Conservation (phyloP, 106 monocot species). For the Dendrobium catenatum region DNA sequence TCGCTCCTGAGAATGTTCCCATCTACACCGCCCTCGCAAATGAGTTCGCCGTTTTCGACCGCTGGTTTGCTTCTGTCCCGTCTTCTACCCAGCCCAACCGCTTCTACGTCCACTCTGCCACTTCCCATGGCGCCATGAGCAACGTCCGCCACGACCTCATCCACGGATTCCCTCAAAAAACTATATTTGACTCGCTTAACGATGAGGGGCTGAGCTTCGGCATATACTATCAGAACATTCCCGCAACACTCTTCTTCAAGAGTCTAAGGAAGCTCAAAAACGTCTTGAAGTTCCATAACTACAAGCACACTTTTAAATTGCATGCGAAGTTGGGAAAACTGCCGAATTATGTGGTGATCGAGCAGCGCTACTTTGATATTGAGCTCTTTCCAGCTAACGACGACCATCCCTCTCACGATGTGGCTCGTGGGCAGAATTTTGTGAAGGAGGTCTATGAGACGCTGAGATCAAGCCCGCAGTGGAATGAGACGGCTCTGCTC, state of each 20-base stretch:
- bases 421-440: conserved; percentile 60
- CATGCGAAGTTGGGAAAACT: conserved; percentile 63
- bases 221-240: conserved; percentile 89
- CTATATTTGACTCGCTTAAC: conserved; percentile 74
- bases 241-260: conserved; percentile 72
- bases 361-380: conserved; percentile 71
- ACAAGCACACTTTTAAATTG: conserved; percentile 57
- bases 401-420: conserved; percentile 85
- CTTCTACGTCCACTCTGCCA: conserved; percentile 84
- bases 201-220: conserved; percentile 54
- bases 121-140: conserved; percentile 74
- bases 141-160: conserved; percentile 78
- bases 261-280: conserved; percentile 67
- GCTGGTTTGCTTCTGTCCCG: conserved; percentile 85
- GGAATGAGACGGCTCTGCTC: conserved; percentile 78
- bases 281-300: conserved; percentile 57
- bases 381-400: conserved; percentile 64
- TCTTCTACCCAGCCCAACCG: conserved; percentile 87
- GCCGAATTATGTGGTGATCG: conserved; percentile 72
- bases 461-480: conserved; percentile 72
- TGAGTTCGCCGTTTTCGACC: conserved; percentile 71
- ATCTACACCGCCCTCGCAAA: conserved; percentile 55
- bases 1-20: conserved; percentile 56
- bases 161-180: conserved; percentile 77
- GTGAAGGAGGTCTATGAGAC: conserved; percentile 85